Evolutionary conservation across 306 rosid genomes (phyloP).

Genomic region (Oemleria cerasiformis): DNA sequence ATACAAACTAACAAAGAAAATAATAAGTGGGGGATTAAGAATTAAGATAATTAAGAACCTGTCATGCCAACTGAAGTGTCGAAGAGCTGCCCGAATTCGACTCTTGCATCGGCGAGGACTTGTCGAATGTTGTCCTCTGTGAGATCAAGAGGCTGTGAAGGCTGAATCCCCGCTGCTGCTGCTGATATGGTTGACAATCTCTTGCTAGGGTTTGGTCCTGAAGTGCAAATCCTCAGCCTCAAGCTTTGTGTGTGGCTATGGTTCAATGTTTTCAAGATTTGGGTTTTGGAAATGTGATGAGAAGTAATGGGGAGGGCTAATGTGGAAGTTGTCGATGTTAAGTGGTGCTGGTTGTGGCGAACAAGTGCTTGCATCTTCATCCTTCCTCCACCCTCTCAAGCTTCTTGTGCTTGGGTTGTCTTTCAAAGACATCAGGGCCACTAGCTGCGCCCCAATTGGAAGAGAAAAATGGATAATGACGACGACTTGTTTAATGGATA

Average conservation of each 20-base stretch:
- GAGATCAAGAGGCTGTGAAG: conserved; percentile 63
- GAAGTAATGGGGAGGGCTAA: not conserved
- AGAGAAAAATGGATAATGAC: conserved; percentile 16
- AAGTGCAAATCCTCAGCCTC: not conserved
- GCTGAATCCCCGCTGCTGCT: conserved; percentile 38
- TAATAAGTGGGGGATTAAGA: too few relatives aligned
- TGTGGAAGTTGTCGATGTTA: not conserved
- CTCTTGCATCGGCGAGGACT: conserved; percentile 68
- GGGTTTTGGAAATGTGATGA: conserved; percentile 11
- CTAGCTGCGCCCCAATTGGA: not conserved
- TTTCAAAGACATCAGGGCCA: not conserved
- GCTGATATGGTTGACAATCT: conserved; percentile 18
- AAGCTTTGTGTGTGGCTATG: not conserved
- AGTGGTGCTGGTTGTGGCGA: conserved; percentile 5
- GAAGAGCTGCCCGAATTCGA: conserved; percentile 68
- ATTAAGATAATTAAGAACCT: conserved; percentile 32
- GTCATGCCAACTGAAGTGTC: conserved; percentile 91
- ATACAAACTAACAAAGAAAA: not conserved
- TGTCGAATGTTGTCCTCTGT: conserved; percentile 66
- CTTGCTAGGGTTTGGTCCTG: conserved; percentile 15
- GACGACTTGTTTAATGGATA: conserved; percentile 11
- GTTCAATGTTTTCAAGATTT: not conserved
- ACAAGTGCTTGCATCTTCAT: conserved; percentile 20
- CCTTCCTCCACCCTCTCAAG: not conserved
- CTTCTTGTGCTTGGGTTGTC: not conserved